Evolutionary conservation across 495 filamentous ascomycete species (phyloP), one percentile per base, ranked within the genome.

Genomic region (Annulohypoxylon maeteangense): DNA sequence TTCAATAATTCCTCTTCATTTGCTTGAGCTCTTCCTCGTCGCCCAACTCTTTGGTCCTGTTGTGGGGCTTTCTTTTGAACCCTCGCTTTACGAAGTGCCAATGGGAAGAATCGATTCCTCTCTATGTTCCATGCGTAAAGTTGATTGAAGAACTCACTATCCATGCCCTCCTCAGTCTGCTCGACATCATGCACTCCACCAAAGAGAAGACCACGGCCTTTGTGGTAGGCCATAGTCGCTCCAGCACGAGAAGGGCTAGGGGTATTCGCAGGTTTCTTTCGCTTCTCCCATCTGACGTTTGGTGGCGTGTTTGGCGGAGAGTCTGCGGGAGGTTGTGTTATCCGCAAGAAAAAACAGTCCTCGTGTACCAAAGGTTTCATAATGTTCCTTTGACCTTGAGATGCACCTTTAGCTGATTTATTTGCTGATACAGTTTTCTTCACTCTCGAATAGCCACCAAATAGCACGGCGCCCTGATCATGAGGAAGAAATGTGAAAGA

Each of bases 101-200:
- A 80, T 7, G 89, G 91, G 79, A 98, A 97, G 79, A 95, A 99
- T 8, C 95, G 87, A 68, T 99, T 99, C 42, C 94, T 86, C 67
- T 99, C 95, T 22, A 94, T 90, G 68, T 94, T 97, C 92, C 93
- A 98, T 18, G 93, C 92, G 74, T 89, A 95, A 18, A 98, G 77
- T 32, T 86, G 84, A 74, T 97, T 93, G 78, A 98, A 98, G 80
- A 99, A 99, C 74, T 97, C 93, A 74, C 92, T 95, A 16, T 98
- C 93, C 40, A 99, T 94, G 10, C 92, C 93, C 79, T 99, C 95
- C 75, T 99, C 95, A 68, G 86, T 96, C 75, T 97, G 87, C 75
- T 97, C 94, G 1, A 97, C 91, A 74, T 98, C 95, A 65, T 97
- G 92, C 5, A 99, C 95, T 61, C 95, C 95, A 40, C 95, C 95